Evolutionary conservation across 108 stramenopile species (phyloP).

Genomic region (Mediolabrus comicus): DNA sequence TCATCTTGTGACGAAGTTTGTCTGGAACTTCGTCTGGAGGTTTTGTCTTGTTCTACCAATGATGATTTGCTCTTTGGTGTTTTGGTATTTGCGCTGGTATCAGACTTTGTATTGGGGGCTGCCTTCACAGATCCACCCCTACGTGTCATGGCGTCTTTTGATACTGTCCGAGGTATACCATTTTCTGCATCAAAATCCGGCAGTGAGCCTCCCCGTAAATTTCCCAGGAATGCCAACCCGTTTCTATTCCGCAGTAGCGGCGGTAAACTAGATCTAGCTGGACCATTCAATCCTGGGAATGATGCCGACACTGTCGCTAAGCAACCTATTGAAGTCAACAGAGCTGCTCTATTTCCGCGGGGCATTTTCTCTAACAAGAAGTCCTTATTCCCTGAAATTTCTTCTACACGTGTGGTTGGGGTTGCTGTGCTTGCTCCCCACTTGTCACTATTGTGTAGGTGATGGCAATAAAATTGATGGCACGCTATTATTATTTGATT

Average conservation of each 20-base stretch:
- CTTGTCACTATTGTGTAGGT: neutral
- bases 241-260: conserved; percentile 5
- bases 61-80: conserved; percentile 11
- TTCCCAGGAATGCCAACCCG: conserved; percentile 2
- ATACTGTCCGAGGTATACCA: neutral
- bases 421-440: neutral
- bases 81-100: neutral
- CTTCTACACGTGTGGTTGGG: neutral
- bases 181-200: neutral
- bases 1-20: conserved; percentile 9
- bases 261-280: conserved; percentile 4
- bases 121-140: conserved; percentile 5
- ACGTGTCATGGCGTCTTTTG: conserved; percentile 4
- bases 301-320: conserved; percentile 22
- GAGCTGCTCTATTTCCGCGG: conserved; percentile 9
- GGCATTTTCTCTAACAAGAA: conserved; percentile 9
- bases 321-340: conserved; percentile 26
- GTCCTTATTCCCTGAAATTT: neutral
- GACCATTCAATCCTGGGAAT: conserved; percentile 8
- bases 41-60: too few relatives aligned
- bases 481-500: neutral
- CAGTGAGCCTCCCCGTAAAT: conserved; percentile 20
- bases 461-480: neutral
- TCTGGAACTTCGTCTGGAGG: neutral
- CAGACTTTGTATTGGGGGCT: neutral